Conservation (phyloP, 164 flowering plant species). For the Protea cynaroides region DNA sequence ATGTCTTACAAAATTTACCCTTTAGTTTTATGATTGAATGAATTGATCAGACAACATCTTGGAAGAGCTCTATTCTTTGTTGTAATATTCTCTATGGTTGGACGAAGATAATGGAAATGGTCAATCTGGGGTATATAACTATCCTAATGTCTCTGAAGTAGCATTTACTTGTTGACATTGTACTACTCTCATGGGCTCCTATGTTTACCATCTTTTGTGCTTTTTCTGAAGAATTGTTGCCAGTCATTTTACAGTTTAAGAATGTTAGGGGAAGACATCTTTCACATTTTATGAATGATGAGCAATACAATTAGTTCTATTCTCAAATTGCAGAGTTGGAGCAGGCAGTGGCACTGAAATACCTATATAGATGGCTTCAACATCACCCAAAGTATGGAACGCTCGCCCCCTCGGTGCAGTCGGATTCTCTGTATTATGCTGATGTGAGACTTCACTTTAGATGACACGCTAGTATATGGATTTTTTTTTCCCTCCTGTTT, state of each 20-base stretch:
- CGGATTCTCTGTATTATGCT: constrained; percentile 67
- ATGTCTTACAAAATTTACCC: too few species aligned
- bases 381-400: constrained; percentile 82
- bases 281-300: neutral
- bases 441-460: constrained; percentile 57
- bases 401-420: constrained; percentile 50
- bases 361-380: constrained; percentile 81
- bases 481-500: neutral
- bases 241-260: neutral
- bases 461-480: neutral
- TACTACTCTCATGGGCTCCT: neutral
- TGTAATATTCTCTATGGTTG: too few species aligned
- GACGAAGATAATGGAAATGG: too few species aligned
- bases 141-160: neutral
- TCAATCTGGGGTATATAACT: neutral
- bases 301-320: constrained; percentile 1
- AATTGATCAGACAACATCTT: too few species aligned
- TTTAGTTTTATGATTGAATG: too few species aligned
- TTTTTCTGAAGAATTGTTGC: neutral
- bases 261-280: neutral
- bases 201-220: neutral
- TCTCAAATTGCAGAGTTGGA: constrained; percentile 69
- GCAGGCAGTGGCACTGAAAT: constrained; percentile 84
- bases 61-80: too few species aligned
- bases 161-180: neutral